phyloP scores from a whole-genome alignment of 139 green algal genomes.

The Auxenochlorella pyrenoidosa region DNA sequence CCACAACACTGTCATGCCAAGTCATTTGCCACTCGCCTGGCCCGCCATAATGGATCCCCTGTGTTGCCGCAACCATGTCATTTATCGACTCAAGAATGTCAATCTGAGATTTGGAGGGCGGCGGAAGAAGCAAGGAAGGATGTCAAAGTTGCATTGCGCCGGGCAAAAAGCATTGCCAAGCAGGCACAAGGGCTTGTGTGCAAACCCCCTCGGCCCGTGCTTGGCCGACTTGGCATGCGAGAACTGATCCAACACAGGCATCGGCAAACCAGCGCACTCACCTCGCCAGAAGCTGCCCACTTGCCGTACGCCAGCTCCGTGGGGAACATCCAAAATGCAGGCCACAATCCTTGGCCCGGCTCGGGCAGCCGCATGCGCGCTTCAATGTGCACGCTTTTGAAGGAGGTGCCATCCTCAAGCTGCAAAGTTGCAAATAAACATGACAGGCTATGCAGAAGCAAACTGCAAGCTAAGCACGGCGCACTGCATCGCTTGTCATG shows the following conservation, averaged over 20 bases:
- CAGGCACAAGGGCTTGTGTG: no score
- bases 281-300: slow-evolving; percentile 46
- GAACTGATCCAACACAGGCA: no score
- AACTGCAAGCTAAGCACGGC: no score
- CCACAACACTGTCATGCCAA: no score
- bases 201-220: no score
- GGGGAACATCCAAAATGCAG: slow-evolving; percentile 56
- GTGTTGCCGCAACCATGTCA: slow-evolving; percentile 18
- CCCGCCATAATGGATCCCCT: slow-evolving; percentile 42
- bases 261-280: no score
- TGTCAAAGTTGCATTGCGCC: no score
- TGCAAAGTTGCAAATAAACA: not conserved
- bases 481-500: no score
- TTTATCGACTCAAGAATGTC: slow-evolving; percentile 49
- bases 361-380: slow-evolving; percentile 40
- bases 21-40: not conserved
- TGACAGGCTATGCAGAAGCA: no score
- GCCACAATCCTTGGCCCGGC: slow-evolving; percentile 43
- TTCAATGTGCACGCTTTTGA: slow-evolving; percentile 39
- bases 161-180: no score
- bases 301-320: slow-evolving; percentile 33
- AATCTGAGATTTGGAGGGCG: slow-evolving; percentile 21
- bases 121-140: no score
- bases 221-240: no score
- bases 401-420: slow-evolving; percentile 29